Conservation (phyloP, 805 yeast species). For the Isabelozyma gotoi region DNA sequence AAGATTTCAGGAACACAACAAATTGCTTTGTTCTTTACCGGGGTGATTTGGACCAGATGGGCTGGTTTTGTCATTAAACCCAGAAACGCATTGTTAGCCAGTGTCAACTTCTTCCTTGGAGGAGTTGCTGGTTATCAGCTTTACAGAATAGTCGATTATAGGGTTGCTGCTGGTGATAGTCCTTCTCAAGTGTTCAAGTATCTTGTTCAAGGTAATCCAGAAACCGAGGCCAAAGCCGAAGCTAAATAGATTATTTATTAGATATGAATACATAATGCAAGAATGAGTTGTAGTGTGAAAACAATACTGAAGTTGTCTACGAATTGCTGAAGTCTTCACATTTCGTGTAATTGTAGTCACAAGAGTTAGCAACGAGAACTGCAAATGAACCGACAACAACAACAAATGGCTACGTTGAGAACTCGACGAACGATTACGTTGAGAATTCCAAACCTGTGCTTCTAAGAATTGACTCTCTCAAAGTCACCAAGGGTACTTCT, state of each 20-base stretch:
- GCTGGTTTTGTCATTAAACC: constrained; percentile 87
- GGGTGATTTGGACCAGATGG: constrained; percentile 98
- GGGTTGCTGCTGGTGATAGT: constrained; percentile 64
- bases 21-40: constrained; percentile 84
- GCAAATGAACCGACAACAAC: too few relatives aligned
- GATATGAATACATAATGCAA: constrained; percentile 1
- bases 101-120: constrained; percentile 92
- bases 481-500: too few relatives aligned
- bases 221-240: constrained; percentile 8
- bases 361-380: too few relatives aligned
- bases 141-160: constrained; percentile 65
- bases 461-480: too few relatives aligned
- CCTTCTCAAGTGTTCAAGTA: constrained; percentile 56
- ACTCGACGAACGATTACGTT: too few relatives aligned
- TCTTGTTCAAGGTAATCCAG: constrained; percentile 49
- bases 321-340: too few relatives aligned
- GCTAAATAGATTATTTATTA: constrained; percentile 1
- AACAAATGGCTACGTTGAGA: too few relatives aligned
- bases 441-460: too few relatives aligned
- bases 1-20: constrained; percentile 88
- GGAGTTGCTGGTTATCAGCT: constrained; percentile 87
- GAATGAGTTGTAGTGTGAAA: background rate
- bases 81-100: constrained; percentile 80
- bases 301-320: too few relatives aligned
- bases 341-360: too few relatives aligned